Percentiles rank a stretch among this genome's conserved stretches.
These are phyloP conservation scores for Boletus pseudo-olivaceus DNA, from an alignment of 768 basidiomycete species.

Conservation along the genomic window DNA sequence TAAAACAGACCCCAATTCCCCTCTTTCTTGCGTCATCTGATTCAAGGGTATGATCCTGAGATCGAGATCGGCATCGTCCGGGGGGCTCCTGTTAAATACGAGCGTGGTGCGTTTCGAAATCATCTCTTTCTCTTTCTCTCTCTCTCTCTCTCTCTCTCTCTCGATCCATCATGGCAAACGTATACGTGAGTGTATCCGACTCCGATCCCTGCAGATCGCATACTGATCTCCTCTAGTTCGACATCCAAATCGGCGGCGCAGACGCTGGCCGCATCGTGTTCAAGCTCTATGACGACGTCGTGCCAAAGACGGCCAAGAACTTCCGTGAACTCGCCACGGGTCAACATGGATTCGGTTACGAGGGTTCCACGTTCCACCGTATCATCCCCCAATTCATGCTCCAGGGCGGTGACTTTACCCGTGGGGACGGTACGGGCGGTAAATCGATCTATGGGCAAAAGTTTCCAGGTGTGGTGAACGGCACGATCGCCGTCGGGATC, in stretches of 20 bases:
- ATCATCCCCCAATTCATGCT: slow-evolving; percentile 85
- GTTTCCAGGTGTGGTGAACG: slow-evolving; percentile 46
- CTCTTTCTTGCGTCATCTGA: background rate
- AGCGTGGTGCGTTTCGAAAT: background rate
- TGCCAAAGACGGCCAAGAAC: slow-evolving; percentile 73
- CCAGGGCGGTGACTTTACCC: slow-evolving; percentile 87
- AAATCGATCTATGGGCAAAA: slow-evolving; percentile 75
- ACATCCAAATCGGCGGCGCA: slow-evolving; percentile 48
- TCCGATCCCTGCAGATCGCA: slow-evolving; percentile 1
- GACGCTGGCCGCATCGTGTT: slow-evolving; percentile 64
- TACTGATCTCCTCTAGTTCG: slow-evolving; percentile 47
- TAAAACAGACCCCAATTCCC: slow-evolving; percentile 3
- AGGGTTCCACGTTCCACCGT: slow-evolving; percentile 69
- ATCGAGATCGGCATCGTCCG: slow-evolving; percentile 15
- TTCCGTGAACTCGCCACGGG: slow-evolving; percentile 90
- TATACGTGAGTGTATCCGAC: slow-evolving; percentile 8
- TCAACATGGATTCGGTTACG: slow-evolving; percentile 70
- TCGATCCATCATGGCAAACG: slow-evolving; percentile 21
- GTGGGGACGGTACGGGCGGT: slow-evolving; percentile 67
- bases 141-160: background rate
- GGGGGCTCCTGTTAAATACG: slow-evolving; percentile 4
- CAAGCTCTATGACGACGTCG: slow-evolving; percentile 79
- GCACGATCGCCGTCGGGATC: background rate
- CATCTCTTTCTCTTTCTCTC: too few relatives aligned
- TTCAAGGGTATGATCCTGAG: slow-evolving; percentile 4